Evolutionary conservation across 306 rosid species (phyloP).

Genomic region (Hylodesmum podocarpum): DNA sequence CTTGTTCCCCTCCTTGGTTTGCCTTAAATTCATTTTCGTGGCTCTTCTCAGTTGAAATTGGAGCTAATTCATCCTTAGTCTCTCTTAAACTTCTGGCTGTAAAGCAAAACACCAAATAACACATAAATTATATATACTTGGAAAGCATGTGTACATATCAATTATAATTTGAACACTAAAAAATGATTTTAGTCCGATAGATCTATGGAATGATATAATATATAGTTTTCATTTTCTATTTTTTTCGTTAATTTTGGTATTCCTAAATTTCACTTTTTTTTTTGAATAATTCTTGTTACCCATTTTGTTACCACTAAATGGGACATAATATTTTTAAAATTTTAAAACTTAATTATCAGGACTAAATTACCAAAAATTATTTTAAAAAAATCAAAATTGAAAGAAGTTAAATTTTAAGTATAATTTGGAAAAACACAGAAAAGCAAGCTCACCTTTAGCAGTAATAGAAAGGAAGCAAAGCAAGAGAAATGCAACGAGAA

Average conservation of each 20-base stretch:
- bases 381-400: neutral
- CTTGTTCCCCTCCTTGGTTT: constrained; percentile 31
- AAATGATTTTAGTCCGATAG: neutral
- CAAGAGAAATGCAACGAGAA: constrained; percentile 55
- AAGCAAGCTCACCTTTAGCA: constrained; percentile 36
- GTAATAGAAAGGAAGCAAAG: constrained; percentile 45
- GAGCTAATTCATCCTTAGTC: constrained; percentile 9
- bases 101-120: neutral
- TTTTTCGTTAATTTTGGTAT: neutral
- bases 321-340: neutral
- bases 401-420: neutral
- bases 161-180: neutral
- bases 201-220: too few relatives aligned
- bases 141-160: neutral
- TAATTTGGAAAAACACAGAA: neutral
- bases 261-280: neutral
- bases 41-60: constrained; percentile 2
- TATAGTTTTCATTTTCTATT: neutral
- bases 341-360: neutral
- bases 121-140: neutral
- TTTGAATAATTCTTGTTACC: neutral
- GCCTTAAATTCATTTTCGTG: neutral
- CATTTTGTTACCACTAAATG: neutral
- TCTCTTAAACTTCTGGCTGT: constrained; percentile 44
- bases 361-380: neutral